Evolutionary conservation across 768 basidiomycete genomes (phyloP), one percentile per base, ranked within the genome.

Genomic region (Amanita exitialis): DNA sequence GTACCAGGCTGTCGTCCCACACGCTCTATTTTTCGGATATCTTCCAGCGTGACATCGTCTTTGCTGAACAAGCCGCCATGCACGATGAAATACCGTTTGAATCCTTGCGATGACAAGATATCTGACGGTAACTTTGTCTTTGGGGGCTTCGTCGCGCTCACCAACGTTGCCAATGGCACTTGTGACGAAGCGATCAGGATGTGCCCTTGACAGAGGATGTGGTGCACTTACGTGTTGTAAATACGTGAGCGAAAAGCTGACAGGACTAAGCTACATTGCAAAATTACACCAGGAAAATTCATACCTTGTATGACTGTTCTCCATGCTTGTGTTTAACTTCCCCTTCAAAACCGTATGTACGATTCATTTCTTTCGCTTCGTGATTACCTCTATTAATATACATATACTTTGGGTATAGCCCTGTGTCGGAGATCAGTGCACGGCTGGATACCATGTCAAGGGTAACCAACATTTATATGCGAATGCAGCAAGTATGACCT

Each of bases 291-390:
- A 46, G 42, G 53, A 43, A 27, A 35, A 43, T 39, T 12, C 44
- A 21, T 45, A 83, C 89, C 77, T 92, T 93, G 72, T 94, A 97
- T 0, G 90, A 86, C 64, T 92, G 84, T 61, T 96, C 93, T 25
- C 93, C 93, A 58, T 95, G 91, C 64, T 99, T 98, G 61, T 95
- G 87, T 62, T 95, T 95, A 27, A 83, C 87, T 70, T 99, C 96
- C 36, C 94, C 93, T 65, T 95, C 91, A 60, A 94, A 94, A 1
- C 92, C 92, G 64, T 95, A 93, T 18, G 83, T 79, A 44, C 85
- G 72, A 67, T 99, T 99, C 96, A 99, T 98, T 42, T 97, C 93
- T 64, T 90, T 89, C 53, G 91, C 84, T 69, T 95, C 92, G 61
- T 98, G 95, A 68, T 97, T 98, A 15, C 95, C 95, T 56, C 95